phyloP scores from a whole-genome alignment of 2,329 filamentous ascomycete species.

The Karstenula rhodostoma region DNA sequence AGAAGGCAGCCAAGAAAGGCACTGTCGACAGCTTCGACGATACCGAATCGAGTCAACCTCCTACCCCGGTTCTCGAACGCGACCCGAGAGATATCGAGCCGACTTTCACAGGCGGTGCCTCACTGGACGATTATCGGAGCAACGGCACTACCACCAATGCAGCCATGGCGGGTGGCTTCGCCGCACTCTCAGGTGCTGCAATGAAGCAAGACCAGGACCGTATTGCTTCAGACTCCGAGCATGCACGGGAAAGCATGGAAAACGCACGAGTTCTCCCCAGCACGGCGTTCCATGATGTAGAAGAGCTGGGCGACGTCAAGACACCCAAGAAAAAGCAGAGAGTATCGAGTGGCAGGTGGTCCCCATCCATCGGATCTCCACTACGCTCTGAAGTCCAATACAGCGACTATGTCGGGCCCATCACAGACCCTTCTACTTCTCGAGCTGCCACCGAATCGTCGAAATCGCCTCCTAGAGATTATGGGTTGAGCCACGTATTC shows the following conservation, averaged over 20 bases:
- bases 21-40: conserved; percentile 43
- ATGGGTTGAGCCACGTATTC: conserved; percentile 24
- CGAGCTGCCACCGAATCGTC: conserved; percentile 27
- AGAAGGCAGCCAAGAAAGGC: conserved; percentile 42
- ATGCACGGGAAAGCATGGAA: conserved; percentile 37
- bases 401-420: conserved; percentile 52
- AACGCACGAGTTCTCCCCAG: conserved; percentile 41
- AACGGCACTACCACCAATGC: conserved; percentile 27
- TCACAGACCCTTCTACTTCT: conserved; percentile 14
- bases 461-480: conserved; percentile 25
- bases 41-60: conserved; percentile 33
- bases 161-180: conserved; percentile 44
- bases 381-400: conserved; percentile 55
- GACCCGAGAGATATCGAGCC: conserved; percentile 32
- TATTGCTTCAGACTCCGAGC: conserved; percentile 37
- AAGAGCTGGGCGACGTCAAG: conserved; percentile 46
- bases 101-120: conserved; percentile 14
- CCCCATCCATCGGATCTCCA: conserved; percentile 53
- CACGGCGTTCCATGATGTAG: conserved; percentile 45
- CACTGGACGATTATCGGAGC: conserved; percentile 18
- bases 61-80: conserved; percentile 40
- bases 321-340: conserved; percentile 58
- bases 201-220: conserved; percentile 46
- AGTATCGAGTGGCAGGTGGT: conserved; percentile 51
- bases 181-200: conserved; percentile 40